A percentile compares a stretch with the other conserved stretches of the same genome.
Evolutionary conservation across 2,329 filamentous ascomycete species (phyloP).

Genomic region (Phialophora macrospora): DNA sequence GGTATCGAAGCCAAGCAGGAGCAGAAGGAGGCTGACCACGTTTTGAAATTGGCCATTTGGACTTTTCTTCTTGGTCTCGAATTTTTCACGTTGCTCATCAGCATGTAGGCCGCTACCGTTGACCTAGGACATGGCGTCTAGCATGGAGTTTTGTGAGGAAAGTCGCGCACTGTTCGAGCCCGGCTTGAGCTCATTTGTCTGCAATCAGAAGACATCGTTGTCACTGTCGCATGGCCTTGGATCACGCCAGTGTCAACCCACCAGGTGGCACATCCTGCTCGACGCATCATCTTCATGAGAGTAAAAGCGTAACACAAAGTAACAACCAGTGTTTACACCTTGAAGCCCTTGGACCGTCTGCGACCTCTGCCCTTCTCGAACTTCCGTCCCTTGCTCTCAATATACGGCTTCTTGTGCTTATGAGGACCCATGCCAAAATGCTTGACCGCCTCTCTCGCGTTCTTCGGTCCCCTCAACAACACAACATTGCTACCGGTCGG

Average conservation of each 20-base stretch:
- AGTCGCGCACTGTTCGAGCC: not conserved
- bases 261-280: not conserved
- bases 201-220: not conserved
- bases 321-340: slow-evolving; percentile 73
- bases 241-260: not conserved
- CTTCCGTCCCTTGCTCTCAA: slow-evolving; percentile 99
- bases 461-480: slow-evolving; percentile 97
- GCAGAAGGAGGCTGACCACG: not conserved
- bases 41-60: not conserved
- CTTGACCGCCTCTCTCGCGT: slow-evolving; percentile 95
- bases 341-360: slow-evolving; percentile 98
- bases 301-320: not conserved
- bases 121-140: not conserved
- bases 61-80: not conserved
- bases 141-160: not conserved
- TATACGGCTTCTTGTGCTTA: slow-evolving; percentile 98
- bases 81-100: not conserved
- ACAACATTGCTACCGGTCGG: slow-evolving; percentile 97
- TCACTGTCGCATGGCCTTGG: not conserved
- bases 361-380: slow-evolving; percentile 99
- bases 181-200: not conserved
- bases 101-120: not conserved
- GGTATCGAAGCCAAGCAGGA: not conserved
- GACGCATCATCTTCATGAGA: not conserved
- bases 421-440: slow-evolving; percentile 99